phyloP scores from a whole-genome alignment of 495 filamentous ascomycete genomes.

The Bombardia bombarda region DNA sequence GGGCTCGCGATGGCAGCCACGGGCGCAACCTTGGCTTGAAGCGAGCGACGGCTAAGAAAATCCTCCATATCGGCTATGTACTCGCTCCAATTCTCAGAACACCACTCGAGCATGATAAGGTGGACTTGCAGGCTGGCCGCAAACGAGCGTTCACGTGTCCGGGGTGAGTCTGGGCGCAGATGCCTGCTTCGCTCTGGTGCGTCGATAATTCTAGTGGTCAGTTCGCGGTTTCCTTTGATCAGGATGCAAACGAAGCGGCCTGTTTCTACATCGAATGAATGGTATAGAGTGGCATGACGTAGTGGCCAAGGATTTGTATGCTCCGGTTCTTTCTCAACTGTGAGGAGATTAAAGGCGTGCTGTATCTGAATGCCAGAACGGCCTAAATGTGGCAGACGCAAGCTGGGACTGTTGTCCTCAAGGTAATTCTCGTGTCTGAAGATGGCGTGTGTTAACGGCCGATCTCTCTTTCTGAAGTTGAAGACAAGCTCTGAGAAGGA shows the following conservation, averaged over 20 bases:
- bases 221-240: constrained; percentile 33
- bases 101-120: constrained; percentile 37
- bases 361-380: constrained; percentile 32
- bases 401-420: constrained; percentile 23
- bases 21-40: constrained; percentile 18
- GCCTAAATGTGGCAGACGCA: constrained; percentile 27
- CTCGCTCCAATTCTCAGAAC: constrained; percentile 38
- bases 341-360: constrained; percentile 37
- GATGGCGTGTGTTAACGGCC: constrained; percentile 8
- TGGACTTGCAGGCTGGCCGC: constrained; percentile 28
- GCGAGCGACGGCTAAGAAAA: constrained; percentile 15
- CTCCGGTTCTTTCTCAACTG: constrained; percentile 27
- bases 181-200: constrained; percentile 14
- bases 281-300: constrained; percentile 32
- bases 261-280: constrained; percentile 36
- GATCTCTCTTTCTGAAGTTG: constrained; percentile 18
- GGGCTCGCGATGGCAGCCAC: constrained; percentile 17
- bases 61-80: constrained; percentile 38
- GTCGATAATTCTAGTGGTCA: constrained; percentile 25
- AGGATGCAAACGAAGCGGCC: constrained; percentile 30
- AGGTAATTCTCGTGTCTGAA: constrained; percentile 30
- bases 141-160: constrained; percentile 20
- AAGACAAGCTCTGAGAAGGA: constrained; percentile 36
- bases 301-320: constrained; percentile 33
- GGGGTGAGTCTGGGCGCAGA: constrained; percentile 14